A percentile compares a stretch with the other conserved stretches of the same genome.
phyloP scores from a whole-genome alignment of 768 basidiomycete genomes.

The Boletus reticulatus region DNA sequence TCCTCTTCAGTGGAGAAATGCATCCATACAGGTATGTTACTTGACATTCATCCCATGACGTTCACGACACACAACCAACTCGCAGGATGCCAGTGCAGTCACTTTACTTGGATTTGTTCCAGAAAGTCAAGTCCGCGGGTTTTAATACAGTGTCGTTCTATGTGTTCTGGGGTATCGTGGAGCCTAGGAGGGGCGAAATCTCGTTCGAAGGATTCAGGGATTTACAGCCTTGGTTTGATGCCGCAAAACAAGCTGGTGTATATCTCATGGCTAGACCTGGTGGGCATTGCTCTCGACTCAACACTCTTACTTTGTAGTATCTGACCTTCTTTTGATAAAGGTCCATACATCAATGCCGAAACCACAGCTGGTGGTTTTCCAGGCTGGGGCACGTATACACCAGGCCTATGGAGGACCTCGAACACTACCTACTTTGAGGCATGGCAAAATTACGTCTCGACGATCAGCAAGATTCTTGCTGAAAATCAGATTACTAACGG shows the following conservation, averaged over 20 bases:
- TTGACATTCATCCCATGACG: neutral
- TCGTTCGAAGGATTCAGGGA: conserved; percentile 50
- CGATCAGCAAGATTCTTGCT: conserved; percentile 47
- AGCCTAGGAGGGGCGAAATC: conserved; percentile 45
- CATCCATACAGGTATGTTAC: conserved; percentile 50
- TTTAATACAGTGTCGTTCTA: conserved; percentile 49
- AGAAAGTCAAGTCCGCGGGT: conserved; percentile 53
- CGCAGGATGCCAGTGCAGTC: conserved; percentile 37
- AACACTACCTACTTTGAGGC: conserved; percentile 47
- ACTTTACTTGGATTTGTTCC: conserved; percentile 48
- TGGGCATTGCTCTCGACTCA: neutral
- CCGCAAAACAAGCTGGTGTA: conserved; percentile 27
- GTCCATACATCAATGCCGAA: conserved; percentile 30
- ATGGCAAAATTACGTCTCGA: conserved; percentile 56
- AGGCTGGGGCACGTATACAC: conserved; percentile 57
- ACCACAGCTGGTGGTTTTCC: conserved; percentile 46
- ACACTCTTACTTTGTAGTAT: neutral
- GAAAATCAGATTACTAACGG: conserved; percentile 58
- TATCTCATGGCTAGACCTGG: conserved; percentile 30
- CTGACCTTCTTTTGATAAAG: conserved; percentile 6
- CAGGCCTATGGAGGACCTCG: conserved; percentile 48
- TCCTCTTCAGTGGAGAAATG: conserved; percentile 60
- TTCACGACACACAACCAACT: neutral
- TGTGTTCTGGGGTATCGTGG: conserved; percentile 50
- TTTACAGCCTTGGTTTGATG: conserved; percentile 29